A percentile compares a stretch with the other conserved stretches of the same genome.
Evolutionary conservation across 768 basidiomycete species (phyloP).

Genomic region (Cyclocybe aegerita): DNA sequence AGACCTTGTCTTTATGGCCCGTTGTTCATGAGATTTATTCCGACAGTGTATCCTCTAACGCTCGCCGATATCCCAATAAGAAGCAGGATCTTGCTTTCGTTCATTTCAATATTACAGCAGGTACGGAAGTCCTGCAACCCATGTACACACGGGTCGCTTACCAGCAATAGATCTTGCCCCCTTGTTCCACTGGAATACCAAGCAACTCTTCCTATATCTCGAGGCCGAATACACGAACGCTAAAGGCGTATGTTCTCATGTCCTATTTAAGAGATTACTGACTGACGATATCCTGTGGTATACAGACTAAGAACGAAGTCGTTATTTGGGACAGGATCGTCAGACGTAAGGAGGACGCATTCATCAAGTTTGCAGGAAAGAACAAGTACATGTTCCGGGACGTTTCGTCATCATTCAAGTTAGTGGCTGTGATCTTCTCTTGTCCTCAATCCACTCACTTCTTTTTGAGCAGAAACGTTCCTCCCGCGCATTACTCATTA

Average conservation of each 20-base stretch:
- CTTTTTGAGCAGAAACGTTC: slow-evolving; percentile 47
- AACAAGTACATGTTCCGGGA: slow-evolving; percentile 89
- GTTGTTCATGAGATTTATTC: slow-evolving; percentile 3
- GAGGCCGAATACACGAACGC: slow-evolving; percentile 79
- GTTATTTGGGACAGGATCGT: slow-evolving; percentile 94
- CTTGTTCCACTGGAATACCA: slow-evolving; percentile 96
- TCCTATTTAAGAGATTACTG: neutral
- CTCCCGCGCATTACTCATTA: slow-evolving; percentile 67
- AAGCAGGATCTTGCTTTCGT: slow-evolving; percentile 80
- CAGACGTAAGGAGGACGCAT: slow-evolving; percentile 73
- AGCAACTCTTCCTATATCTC: slow-evolving; percentile 87
- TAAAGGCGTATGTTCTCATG: slow-evolving; percentile 58
- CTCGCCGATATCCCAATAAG: slow-evolving; percentile 53
- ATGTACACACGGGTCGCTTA: neutral
- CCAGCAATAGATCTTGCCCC: slow-evolving; percentile 64
- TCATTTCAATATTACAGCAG: slow-evolving; percentile 79
- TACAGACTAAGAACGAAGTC: slow-evolving; percentile 46
- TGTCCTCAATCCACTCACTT: neutral
- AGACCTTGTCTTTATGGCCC: neutral
- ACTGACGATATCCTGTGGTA: slow-evolving; percentile 1
- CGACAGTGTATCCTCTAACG: slow-evolving; percentile 37
- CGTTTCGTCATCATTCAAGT: slow-evolving; percentile 73
- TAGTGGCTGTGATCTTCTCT: slow-evolving; percentile 28
- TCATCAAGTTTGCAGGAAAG: slow-evolving; percentile 61
- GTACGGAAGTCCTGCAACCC: slow-evolving; percentile 36